Conservation (phyloP, 345 rosid species). For the Brassica napus region DNA sequence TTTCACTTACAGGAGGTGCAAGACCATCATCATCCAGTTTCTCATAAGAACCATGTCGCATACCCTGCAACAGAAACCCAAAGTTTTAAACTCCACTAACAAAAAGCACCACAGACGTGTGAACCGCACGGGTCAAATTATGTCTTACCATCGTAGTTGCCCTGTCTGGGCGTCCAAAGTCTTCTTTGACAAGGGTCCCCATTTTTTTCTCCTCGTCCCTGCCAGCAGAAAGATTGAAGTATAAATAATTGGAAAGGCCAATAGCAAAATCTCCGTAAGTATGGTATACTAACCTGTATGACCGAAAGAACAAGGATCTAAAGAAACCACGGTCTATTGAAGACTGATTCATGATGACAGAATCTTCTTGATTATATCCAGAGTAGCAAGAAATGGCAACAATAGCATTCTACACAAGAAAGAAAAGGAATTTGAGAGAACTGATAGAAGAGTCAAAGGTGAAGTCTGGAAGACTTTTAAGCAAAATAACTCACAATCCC, state of each 20-base stretch:
- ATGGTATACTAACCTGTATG: constrained; percentile 65
- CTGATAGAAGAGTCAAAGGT: background rate
- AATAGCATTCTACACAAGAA: constrained; percentile 79
- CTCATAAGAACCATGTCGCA: constrained; percentile 98
- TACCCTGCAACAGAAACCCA: constrained; percentile 59
- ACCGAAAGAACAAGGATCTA: constrained; percentile 91
- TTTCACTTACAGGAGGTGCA: constrained; percentile 86
- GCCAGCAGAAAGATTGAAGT: constrained; percentile 14
- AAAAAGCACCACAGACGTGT: constrained; percentile 5
- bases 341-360: constrained; percentile 98
- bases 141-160: constrained; percentile 75
- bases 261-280: background rate
- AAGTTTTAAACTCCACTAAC: constrained; percentile 21
- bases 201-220: constrained; percentile 99
- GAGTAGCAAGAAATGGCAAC: constrained; percentile 96
- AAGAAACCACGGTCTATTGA: constrained; percentile 97
- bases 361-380: constrained; percentile 99
- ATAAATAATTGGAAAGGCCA: background rate
- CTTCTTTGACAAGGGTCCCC: constrained; percentile 99
- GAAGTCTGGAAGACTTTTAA: constrained; percentile 9
- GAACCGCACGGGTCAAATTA: background rate
- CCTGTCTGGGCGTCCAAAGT: constrained; percentile 94
- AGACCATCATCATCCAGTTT: constrained; percentile 99
- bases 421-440: background rate
- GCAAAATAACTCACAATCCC: constrained; percentile 71